Percentiles rank a stretch among this genome's conserved stretches.
Conservation (phyloP, 768 basidiomycete species). For the Tephrocybe rancida region DNA sequence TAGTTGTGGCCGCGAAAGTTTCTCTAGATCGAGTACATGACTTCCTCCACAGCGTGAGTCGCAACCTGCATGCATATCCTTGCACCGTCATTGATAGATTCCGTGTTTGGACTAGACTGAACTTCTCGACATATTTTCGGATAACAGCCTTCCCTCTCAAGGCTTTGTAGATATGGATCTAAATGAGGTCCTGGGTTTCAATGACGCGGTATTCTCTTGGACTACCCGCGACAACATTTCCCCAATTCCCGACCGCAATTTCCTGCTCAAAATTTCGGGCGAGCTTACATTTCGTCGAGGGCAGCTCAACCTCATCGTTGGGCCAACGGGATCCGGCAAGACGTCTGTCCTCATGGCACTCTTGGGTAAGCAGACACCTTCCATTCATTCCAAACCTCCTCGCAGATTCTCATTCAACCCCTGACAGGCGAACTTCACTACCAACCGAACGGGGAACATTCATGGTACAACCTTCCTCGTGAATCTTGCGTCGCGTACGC, state of each 20-base stretch:
- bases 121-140: constrained; percentile 1
- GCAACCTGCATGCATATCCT: not conserved
- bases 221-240: constrained; percentile 31
- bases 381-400: not conserved
- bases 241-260: constrained; percentile 44
- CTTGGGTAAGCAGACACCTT: constrained; percentile 31
- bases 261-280: constrained; percentile 49
- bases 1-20: constrained; percentile 48
- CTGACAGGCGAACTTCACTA: constrained; percentile 65
- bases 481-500: constrained; percentile 73
- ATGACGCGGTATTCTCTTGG: constrained; percentile 59
- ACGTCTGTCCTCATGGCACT: constrained; percentile 69
- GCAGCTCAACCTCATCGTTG: constrained; percentile 57
- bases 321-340: constrained; percentile 62
- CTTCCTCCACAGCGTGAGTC: constrained; percentile 36
- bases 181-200: constrained; percentile 47
- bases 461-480: constrained; percentile 73
- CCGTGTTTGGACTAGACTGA: not conserved
- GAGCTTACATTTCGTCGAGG: constrained; percentile 56
- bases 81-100: not conserved
- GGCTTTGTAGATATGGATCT: not conserved
- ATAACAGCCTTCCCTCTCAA: not conserved
- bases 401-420: not conserved
- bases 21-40: constrained; percentile 56
- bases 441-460: constrained; percentile 45